phyloP scores from a whole-genome alignment of 2,329 filamentous ascomycete genomes.

The Xylogone sp. region DNA sequence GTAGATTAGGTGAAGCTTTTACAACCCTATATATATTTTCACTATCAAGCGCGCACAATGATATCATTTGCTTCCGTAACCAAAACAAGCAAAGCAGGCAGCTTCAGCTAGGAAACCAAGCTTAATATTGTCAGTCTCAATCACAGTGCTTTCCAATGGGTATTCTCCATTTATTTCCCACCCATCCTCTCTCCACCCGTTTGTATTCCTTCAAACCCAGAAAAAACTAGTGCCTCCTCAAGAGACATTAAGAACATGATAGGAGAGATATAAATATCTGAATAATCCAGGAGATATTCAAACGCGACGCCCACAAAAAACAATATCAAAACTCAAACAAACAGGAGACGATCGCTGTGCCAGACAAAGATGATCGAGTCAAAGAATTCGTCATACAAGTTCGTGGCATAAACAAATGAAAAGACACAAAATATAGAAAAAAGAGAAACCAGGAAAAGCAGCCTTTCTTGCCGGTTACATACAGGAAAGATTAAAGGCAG shows the following conservation, averaged over 20 bases:
- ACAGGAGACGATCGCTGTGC: conserved; percentile 52
- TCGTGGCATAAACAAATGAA: conserved; percentile 34
- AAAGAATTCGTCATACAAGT: conserved; percentile 54
- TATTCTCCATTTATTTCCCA: background rate
- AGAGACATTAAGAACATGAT: conserved; percentile 22
- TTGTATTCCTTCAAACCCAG: conserved; percentile 15
- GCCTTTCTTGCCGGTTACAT: background rate
- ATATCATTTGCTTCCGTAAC: background rate
- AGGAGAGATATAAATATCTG: conserved; percentile 10
- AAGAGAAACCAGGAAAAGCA: conserved; percentile 19
- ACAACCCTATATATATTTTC: too few species aligned
- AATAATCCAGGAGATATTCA: conserved; percentile 9
- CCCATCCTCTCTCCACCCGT: conserved; percentile 6
- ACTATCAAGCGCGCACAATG: background rate
- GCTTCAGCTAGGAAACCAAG: background rate
- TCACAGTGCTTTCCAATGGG: background rate
- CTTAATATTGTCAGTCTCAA: background rate
- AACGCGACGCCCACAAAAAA: conserved; percentile 25
- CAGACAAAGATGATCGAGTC: conserved; percentile 56
- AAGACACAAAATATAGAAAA: conserved; percentile 27
- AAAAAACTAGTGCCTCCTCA: conserved; percentile 13
- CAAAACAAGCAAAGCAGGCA: background rate
- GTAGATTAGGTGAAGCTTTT: too few species aligned
- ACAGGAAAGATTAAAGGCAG: background rate
- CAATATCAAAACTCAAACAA: conserved; percentile 29